Percentiles rank a stretch among this genome's conserved stretches.
Conservation (phyloP, 2,329 filamentous ascomycete species). For the Fusarium odoratissimum region DNA sequence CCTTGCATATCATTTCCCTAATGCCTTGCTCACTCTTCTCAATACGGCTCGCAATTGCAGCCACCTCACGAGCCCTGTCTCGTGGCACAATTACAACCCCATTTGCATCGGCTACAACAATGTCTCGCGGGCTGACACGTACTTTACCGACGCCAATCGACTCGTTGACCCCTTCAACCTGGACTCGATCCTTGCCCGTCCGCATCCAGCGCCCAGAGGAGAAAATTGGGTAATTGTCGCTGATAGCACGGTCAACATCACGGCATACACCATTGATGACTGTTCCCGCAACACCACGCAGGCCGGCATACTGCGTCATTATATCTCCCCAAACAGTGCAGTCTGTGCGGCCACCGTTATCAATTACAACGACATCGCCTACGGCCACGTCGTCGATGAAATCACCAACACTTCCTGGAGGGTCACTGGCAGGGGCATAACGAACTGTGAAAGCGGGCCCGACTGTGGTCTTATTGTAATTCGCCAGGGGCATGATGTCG, state of each 20-base stretch:
- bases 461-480: neutral
- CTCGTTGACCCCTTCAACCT: neutral
- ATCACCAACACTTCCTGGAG: neutral
- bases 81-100: conserved; percentile 4
- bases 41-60: neutral
- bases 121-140: neutral
- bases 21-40: neutral
- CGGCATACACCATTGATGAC: conserved; percentile 8
- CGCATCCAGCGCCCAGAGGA: conserved; percentile 5
- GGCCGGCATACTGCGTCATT: conserved; percentile 50
- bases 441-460: conserved; percentile 2
- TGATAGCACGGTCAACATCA: conserved; percentile 2
- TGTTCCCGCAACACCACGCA: conserved; percentile 20
- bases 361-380: conserved; percentile 48
- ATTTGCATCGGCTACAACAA: conserved; percentile 3
- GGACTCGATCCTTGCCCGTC: neutral
- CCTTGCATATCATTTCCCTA: neutral
- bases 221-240: conserved; percentile 1
- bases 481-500: conserved; percentile 5
- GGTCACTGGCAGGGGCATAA: neutral
- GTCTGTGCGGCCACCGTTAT: conserved; percentile 49
- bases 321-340: conserved; percentile 53
- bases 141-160: neutral
- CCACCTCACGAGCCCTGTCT: neutral
- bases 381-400: conserved; percentile 3